phyloP scores from a whole-genome alignment of 768 basidiomycete species.

The Trametes villosa region DNA sequence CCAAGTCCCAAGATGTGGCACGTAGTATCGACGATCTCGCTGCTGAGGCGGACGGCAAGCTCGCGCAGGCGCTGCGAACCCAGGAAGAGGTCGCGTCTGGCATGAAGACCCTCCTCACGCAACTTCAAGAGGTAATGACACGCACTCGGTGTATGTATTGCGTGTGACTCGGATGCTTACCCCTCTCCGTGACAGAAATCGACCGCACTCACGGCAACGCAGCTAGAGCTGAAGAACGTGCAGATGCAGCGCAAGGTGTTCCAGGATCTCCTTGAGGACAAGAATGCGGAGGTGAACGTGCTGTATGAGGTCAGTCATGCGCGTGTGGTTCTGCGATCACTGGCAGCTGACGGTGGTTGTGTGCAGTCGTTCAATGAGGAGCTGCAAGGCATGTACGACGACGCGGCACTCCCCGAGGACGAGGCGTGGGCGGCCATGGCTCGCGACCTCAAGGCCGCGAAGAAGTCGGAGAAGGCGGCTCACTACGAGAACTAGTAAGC shows the following conservation, averaged over 20 bases:
- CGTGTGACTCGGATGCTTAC: neutral
- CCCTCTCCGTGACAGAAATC: constrained; percentile 48
- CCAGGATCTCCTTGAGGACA: constrained; percentile 75
- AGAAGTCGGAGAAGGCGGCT: constrained; percentile 74
- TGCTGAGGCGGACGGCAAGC: constrained; percentile 59
- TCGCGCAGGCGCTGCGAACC: constrained; percentile 53
- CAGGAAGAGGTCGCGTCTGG: constrained; percentile 60
- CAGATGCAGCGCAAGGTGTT: constrained; percentile 80
- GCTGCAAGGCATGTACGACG: constrained; percentile 88
- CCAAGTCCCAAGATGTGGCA: constrained; percentile 41
- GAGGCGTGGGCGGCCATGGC: constrained; percentile 85
- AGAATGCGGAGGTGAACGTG: constrained; percentile 86
- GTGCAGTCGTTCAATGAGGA: constrained; percentile 91
- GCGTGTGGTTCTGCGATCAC: neutral
- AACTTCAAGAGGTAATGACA: constrained; percentile 62
- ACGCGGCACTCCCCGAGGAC: constrained; percentile 77
- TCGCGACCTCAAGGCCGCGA: constrained; percentile 73
- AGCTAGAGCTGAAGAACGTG: constrained; percentile 66
- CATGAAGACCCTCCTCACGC: constrained; percentile 51
- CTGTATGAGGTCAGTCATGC: constrained; percentile 77
- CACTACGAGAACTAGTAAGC: constrained; percentile 80
- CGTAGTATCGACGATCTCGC: constrained; percentile 57
- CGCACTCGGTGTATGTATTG: neutral
- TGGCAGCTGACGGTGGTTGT: constrained; percentile 7
- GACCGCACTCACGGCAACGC: constrained; percentile 48